Evolutionary conservation across 805 yeast species (phyloP).

Genomic region (Saccharomycopsis fermentans): DNA sequence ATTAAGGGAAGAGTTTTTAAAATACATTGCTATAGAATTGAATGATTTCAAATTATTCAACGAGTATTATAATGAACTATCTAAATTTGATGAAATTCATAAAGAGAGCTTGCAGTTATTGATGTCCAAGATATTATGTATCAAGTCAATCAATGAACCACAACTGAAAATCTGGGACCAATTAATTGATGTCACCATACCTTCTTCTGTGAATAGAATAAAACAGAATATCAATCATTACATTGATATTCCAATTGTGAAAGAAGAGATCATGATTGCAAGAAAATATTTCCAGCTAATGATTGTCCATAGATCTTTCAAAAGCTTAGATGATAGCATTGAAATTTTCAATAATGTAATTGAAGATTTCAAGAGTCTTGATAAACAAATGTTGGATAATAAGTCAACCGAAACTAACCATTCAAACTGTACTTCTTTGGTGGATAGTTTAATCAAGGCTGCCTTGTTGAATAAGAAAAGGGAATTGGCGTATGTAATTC

Average conservation of each 20-base stretch:
- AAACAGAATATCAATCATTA: background rate
- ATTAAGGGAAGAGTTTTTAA: background rate
- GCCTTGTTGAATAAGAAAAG: slow-evolving; percentile 5
- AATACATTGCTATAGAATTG: background rate
- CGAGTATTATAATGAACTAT: background rate
- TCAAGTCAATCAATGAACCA: background rate
- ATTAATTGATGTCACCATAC: background rate
- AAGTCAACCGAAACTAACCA: background rate
- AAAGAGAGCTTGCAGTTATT: background rate
- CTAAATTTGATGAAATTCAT: background rate
- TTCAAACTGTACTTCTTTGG: background rate
- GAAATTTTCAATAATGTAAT: slow-evolving; percentile 7
- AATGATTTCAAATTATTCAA: background rate
- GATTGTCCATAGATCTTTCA: background rate
- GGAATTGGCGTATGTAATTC: slow-evolving; percentile 15
- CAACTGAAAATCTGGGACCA: background rate
- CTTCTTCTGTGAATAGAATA: background rate
- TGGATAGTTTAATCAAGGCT: slow-evolving; percentile 14
- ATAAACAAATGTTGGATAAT: background rate
- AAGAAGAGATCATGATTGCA: slow-evolving; percentile 1
- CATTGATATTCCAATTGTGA: background rate
- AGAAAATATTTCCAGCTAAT: background rate
- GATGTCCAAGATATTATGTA: background rate
- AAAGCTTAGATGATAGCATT: slow-evolving; percentile 5
- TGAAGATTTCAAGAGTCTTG: slow-evolving; percentile 3